phyloP scores from a whole-genome alignment of 2,329 filamentous ascomycete genomes.

The Cercospora sp. region DNA sequence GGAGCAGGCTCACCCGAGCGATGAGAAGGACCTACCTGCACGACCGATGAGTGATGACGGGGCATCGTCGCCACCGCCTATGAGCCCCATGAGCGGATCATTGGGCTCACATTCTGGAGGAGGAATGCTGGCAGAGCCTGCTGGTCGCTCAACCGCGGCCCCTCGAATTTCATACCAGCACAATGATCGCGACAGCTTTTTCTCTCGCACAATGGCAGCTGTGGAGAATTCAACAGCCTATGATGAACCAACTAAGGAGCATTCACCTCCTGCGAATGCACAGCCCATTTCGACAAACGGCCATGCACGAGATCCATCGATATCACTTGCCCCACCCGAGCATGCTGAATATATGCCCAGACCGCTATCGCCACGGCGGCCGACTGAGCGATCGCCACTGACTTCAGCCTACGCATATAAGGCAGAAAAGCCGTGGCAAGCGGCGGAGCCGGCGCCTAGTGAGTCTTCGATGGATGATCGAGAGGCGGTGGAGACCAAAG shows the following conservation, averaged over 20 bases:
- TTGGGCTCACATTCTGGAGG: conserved; percentile 27
- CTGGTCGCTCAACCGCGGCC: conserved; percentile 47
- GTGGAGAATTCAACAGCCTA: conserved; percentile 24
- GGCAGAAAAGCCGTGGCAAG: conserved; percentile 22
- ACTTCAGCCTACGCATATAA: conserved; percentile 45
- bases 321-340: conserved; percentile 39
- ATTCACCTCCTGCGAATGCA: conserved; percentile 17
- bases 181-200: conserved; percentile 35
- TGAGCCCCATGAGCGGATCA: conserved; percentile 38
- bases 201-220: conserved; percentile 33
- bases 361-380: conserved; percentile 67
- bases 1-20: conserved; percentile 45
- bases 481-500: conserved; percentile 26
- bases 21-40: conserved; percentile 74
- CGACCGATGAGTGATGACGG: conserved; percentile 65
- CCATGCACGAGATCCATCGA: conserved; percentile 11
- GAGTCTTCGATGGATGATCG: conserved; percentile 9
- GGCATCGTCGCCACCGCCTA: conserved; percentile 36
- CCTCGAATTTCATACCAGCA: conserved; percentile 30
- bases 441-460: conserved; percentile 14
- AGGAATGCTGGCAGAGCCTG: neutral
- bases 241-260: neutral
- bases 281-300: conserved; percentile 16
- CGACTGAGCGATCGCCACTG: conserved; percentile 32
- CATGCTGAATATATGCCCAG: conserved; percentile 62